Evolutionary conservation across 2,329 filamentous ascomycete genomes (phyloP).

Genomic region (Aureobasidium subglaciale): DNA sequence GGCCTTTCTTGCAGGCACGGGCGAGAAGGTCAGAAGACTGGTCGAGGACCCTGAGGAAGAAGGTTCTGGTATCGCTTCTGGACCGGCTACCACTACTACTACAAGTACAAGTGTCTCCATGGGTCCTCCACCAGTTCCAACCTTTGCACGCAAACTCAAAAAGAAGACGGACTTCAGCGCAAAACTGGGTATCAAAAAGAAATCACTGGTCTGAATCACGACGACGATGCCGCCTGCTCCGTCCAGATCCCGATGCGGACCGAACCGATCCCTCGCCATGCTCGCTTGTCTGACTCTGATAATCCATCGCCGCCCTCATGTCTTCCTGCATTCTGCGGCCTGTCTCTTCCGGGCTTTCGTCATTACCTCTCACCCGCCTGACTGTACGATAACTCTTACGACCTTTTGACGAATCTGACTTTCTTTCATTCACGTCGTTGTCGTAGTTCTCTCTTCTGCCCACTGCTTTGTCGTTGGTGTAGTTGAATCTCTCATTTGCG

Average conservation of each 20-base stretch:
- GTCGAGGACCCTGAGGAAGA: constrained; percentile 45
- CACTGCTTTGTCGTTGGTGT: not conserved
- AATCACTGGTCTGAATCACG: constrained; percentile 31
- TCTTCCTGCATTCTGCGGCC: not conserved
- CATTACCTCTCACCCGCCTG: not conserved
- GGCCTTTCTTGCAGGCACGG: constrained; percentile 64
- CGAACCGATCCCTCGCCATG: not conserved
- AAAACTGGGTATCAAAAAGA: constrained; percentile 81
- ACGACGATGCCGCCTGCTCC: not conserved
- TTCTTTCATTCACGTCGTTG: not conserved
- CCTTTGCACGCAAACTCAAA: constrained; percentile 70
- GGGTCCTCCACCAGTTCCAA: constrained; percentile 48
- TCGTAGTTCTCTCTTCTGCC: not conserved
- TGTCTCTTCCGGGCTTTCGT: not conserved
- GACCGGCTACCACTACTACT: not conserved
- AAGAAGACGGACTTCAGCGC: constrained; percentile 78
- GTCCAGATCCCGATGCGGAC: not conserved
- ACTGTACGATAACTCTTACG: constrained; percentile 6
- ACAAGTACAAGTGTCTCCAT: constrained; percentile 25
- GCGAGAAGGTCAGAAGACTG: constrained; percentile 46
- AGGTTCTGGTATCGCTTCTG: constrained; percentile 1
- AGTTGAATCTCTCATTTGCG: not conserved
- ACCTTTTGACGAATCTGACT: not conserved
- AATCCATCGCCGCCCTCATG: not conserved
- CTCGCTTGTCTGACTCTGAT: constrained; percentile 4